phyloP scores from a whole-genome alignment of 225 moss, liverwort and hornwort genomes.

The Thuidium tamariscinum region DNA sequence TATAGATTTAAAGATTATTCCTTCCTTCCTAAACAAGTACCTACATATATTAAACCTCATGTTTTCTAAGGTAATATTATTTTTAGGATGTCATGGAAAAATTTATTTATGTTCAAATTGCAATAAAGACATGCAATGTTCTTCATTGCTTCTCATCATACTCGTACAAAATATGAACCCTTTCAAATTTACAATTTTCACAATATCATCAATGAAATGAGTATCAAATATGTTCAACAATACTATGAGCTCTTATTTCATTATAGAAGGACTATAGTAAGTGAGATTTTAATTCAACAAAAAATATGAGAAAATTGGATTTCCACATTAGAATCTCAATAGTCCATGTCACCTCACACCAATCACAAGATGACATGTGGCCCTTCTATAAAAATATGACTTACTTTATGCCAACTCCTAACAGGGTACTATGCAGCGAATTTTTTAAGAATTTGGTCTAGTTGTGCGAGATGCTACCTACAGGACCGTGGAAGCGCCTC shows the following conservation, averaged over 20 bases:
- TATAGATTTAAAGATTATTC: background rate
- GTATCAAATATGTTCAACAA: background rate
- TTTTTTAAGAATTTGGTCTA: too few relatives aligned
- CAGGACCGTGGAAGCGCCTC: too few relatives aligned
- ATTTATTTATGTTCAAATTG: too few relatives aligned
- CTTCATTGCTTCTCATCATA: too few relatives aligned
- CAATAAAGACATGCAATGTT: too few relatives aligned
- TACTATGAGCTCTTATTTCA: rapidly evolving
- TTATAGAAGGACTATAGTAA: rapidly evolving
- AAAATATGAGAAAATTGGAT: background rate
- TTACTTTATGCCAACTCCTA: too few relatives aligned
- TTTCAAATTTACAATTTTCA: too few relatives aligned
- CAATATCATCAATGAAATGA: background rate
- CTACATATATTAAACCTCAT: background rate
- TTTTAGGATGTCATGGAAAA: too few relatives aligned
- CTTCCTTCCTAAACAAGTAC: background rate
- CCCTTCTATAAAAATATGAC: background rate
- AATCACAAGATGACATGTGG: background rate
- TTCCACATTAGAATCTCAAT: rapidly evolving
- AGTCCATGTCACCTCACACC: background rate
- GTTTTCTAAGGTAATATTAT: background rate
- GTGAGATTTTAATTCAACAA: too few relatives aligned
- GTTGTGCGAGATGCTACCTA: too few relatives aligned
- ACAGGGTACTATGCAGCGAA: too few relatives aligned
- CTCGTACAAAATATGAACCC: too few relatives aligned